A percentile compares a stretch with the other conserved stretches of the same genome.
These are phyloP conservation scores for Termitomyces sp. DNA, from an alignment of 768 basidiomycete genomes.

Conservation along the genomic window DNA sequence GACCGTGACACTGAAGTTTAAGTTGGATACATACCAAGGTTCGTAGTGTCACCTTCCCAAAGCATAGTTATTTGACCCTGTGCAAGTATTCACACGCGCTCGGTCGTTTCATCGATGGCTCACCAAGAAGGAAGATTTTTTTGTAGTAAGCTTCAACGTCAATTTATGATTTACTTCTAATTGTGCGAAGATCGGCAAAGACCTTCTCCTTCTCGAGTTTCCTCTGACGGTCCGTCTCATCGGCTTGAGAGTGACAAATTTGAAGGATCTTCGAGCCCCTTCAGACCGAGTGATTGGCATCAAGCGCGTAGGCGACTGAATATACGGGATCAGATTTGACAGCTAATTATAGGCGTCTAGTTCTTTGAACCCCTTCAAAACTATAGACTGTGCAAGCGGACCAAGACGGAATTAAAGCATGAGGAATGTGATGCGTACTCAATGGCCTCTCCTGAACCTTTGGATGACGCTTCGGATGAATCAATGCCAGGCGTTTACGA, in stretches of 20 bases:
- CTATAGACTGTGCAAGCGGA: constrained; percentile 33
- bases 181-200: constrained; percentile 61
- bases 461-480: constrained; percentile 21
- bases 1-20: constrained; percentile 90
- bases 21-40: constrained; percentile 88
- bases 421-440: constrained; percentile 13
- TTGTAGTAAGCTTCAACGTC: constrained; percentile 45
- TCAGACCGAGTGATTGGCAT: constrained; percentile 49
- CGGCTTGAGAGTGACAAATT: constrained; percentile 81
- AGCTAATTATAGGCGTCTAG: constrained; percentile 24
- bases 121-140: constrained; percentile 73
- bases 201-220: constrained; percentile 73
- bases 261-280: constrained; percentile 69
- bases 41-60: not conserved
- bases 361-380: constrained; percentile 46
- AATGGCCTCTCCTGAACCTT: constrained; percentile 7
- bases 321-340: not conserved
- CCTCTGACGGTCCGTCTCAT: constrained; percentile 80
- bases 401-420: constrained; percentile 26
- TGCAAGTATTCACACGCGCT: constrained; percentile 72
- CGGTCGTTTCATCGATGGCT: constrained; percentile 75
- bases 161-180: not conserved
- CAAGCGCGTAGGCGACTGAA: constrained; percentile 49
- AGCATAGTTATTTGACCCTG: not conserved
- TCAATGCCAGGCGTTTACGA: constrained; percentile 51